Base-by-base conservation (phyloP, 768 basidiomycete genomes). In the Punctularia strigosozonata region DNA sequence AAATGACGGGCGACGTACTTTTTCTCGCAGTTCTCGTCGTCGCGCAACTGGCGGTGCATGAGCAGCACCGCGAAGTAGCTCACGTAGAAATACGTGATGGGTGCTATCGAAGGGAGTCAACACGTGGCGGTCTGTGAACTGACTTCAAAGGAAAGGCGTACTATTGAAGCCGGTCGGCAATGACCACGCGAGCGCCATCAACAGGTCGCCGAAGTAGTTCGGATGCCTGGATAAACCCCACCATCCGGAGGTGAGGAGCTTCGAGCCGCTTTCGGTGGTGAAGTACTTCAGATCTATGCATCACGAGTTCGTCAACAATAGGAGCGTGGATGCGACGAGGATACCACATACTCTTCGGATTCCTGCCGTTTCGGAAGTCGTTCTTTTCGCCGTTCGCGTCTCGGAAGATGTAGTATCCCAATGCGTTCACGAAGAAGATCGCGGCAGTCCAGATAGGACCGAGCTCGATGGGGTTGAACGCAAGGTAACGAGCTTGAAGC, bases 141-240 rank as follows among this genome's bases (percentile, higher is more conserved):
- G n/a, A n/a, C n/a, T n/a, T n/a, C n/a, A n/a, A n/a, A n/a, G n/a
- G n/a, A n/a, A n/a, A n/a, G n/a, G n/a, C n/a, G n/a, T n/a, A n/a
- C n/a, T 91, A 32, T 77, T 66, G 58, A 95, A 88, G 4, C 87
- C 89, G 1, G 88, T 92, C 1, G 92, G 85, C 14, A 97, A 70
- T 39, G 80, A 95, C 92, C 94, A 98, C 0, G 90, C 84, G 32
- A 88, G 59, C 18, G 77, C 80, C 85, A 95, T 95, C 41, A 94
- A 58, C 47, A 90, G 67, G 52, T 92, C 90, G 17, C 85, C 85
- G 31, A 88, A 53, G 58, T 92, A 92, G 50, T 92, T 91, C 1
- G 95, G 95, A 59, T 99, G 95, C 28, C 87, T 73, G 1, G 85
- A 92, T 36, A 71, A 60, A 6, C 92, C 94, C 95, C 95, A 99